Evolutionary conservation across 805 yeast species (phyloP).

Genomic region (Kodamaea leandrae): DNA sequence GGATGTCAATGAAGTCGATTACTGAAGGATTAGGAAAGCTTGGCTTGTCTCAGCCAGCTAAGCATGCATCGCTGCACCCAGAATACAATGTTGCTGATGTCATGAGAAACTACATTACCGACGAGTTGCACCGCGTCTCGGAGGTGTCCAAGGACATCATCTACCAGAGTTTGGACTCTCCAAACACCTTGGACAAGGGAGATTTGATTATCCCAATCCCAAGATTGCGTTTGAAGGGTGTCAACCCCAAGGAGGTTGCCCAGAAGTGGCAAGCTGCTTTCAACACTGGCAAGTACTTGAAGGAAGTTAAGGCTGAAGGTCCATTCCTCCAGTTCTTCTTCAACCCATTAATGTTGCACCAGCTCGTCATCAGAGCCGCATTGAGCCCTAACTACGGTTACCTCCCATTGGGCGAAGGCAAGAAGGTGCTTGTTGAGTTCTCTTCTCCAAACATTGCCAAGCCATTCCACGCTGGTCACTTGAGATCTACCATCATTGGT

Average conservation of each 20-base stretch:
- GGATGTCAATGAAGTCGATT: slow-evolving; percentile 19
- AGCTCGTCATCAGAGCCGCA: slow-evolving; percentile 67
- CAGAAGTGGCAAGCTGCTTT: slow-evolving; percentile 74
- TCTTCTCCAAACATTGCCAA: slow-evolving; percentile 98
- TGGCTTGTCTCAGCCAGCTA: slow-evolving; percentile 43
- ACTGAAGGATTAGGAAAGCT: slow-evolving; percentile 33
- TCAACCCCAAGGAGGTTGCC: slow-evolving; percentile 73
- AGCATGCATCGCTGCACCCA: slow-evolving; percentile 61
- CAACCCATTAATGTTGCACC: slow-evolving; percentile 60
- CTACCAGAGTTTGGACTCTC: slow-evolving; percentile 84
- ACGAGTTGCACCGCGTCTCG: slow-evolving; percentile 69
- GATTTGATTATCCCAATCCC: slow-evolving; percentile 92
- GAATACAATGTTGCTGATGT: slow-evolving; percentile 79
- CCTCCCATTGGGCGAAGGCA: slow-evolving; percentile 64
- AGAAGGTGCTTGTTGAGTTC: slow-evolving; percentile 78
- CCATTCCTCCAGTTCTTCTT: slow-evolving; percentile 89
- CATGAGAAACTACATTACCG: slow-evolving; percentile 84
- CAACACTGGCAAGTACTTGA: slow-evolving; percentile 67
- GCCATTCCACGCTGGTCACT: slow-evolving; percentile 99
- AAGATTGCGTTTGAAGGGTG: slow-evolving; percentile 72
- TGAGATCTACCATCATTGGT: slow-evolving; percentile 96
- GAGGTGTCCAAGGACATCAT: slow-evolving; percentile 69
- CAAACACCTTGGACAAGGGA: slow-evolving; percentile 83
- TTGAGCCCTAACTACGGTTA: slow-evolving; percentile 68
- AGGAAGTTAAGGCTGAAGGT: slow-evolving; percentile 77